Evolutionary conservation across 345 rosid species (phyloP).

Genomic region (Triadica sebifera): DNA sequence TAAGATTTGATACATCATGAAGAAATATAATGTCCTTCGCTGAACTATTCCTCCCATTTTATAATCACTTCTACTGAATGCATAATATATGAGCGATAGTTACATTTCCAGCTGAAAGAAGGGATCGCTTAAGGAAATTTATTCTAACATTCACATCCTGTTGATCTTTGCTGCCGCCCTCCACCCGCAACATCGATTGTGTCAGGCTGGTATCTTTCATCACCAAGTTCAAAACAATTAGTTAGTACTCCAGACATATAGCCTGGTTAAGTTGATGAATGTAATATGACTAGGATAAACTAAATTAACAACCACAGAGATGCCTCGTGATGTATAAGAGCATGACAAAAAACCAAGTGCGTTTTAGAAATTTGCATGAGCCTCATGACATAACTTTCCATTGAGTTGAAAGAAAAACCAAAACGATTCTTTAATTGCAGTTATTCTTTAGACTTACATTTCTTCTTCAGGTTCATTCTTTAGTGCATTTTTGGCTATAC

Average conservation of each 20-base stretch:
- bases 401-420: not conserved
- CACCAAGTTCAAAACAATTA: slow-evolving; percentile 15
- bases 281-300: too few relatives aligned
- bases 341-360: not conserved
- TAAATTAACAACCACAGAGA: too few relatives aligned
- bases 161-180: slow-evolving; percentile 56
- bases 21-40: not conserved
- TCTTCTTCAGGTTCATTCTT: slow-evolving; percentile 92
- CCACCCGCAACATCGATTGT: slow-evolving; percentile 65
- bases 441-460: slow-evolving; percentile 42
- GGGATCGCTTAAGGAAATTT: not conserved
- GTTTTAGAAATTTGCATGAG: not conserved
- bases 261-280: not conserved
- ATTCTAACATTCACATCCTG: slow-evolving; percentile 68
- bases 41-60: not conserved
- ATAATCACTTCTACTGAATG: not conserved
- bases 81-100: not conserved
- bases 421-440: not conserved
- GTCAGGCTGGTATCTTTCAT: slow-evolving; percentile 65
- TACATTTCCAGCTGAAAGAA: not conserved
- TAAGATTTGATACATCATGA: not conserved
- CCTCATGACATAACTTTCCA: not conserved
- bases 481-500: slow-evolving; percentile 82
- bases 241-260: not conserved
- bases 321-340: not conserved